phyloP scores from a whole-genome alignment of 805 yeast genomes.

The Hanseniaspora osmophila region DNA sequence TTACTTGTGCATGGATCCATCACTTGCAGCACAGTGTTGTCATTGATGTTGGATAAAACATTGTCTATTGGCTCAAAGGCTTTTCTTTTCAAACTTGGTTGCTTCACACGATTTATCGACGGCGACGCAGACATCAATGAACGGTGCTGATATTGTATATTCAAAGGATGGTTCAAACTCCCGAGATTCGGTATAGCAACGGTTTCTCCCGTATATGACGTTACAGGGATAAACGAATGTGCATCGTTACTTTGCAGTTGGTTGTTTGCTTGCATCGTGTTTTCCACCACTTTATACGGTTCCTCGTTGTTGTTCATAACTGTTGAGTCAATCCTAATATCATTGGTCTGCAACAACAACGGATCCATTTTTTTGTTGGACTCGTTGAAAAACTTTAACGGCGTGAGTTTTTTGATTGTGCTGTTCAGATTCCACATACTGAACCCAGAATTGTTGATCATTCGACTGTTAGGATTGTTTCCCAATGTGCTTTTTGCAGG shows the following conservation, averaged over 20 bases:
- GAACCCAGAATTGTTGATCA: not conserved
- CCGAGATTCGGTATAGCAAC: not conserved
- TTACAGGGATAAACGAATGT: not conserved
- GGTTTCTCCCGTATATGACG: not conserved
- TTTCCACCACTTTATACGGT: no score
- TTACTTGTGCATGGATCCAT: no score
- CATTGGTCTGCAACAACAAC: not conserved
- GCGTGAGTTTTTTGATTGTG: not conserved
- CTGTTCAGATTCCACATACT: not conserved
- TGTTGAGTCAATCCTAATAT: not conserved
- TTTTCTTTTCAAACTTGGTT: no score
- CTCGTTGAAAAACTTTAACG: not conserved
- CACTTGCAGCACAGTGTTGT: no score
- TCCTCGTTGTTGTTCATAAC: not conserved
- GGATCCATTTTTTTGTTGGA: not conserved
- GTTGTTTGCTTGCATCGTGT: not conserved
- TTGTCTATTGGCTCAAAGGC: no score
- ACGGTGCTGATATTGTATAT: no score
- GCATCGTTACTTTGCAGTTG: not conserved
- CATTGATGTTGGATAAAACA: no score
- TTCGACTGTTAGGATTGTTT: not conserved
- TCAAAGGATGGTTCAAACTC: not conserved
- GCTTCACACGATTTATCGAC: slow-evolving; percentile 1
- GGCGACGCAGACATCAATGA: slow-evolving; percentile 3
- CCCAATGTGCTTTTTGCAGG: not conserved